These are phyloP conservation scores for Coemansia sp. DNA, from an alignment of 192 early-diverging fungal genomes.

Conservation along the genomic window DNA sequence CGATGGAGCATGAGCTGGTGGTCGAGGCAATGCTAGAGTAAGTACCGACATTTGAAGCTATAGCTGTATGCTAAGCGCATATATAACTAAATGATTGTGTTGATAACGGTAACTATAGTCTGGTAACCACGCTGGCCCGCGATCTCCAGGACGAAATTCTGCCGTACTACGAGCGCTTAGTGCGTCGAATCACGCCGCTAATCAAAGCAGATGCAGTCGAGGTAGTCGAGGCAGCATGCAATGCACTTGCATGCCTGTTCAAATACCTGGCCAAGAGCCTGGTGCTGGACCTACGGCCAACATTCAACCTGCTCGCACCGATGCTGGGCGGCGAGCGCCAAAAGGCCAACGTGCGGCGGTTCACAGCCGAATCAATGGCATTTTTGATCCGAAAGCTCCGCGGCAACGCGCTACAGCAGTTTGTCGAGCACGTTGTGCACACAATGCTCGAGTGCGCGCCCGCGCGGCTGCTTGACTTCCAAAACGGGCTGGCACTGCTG, in stretches of 20 bases:
- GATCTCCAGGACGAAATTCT: slow-evolving; percentile 93
- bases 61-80: neutral
- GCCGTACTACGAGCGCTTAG: slow-evolving; percentile 70
- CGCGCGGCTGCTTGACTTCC: slow-evolving; percentile 52
- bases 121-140: slow-evolving; percentile 77
- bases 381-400: slow-evolving; percentile 82
- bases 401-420: slow-evolving; percentile 58
- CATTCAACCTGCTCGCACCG: slow-evolving; percentile 75
- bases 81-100: neutral
- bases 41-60: slow-evolving; percentile 17
- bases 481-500: slow-evolving; percentile 76
- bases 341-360: slow-evolving; percentile 77
- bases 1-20: slow-evolving; percentile 63
- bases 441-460: slow-evolving; percentile 27
- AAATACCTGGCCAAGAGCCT: slow-evolving; percentile 81
- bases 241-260: slow-evolving; percentile 86
- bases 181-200: slow-evolving; percentile 64
- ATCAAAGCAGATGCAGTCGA: slow-evolving; percentile 68
- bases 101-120: slow-evolving; percentile 28
- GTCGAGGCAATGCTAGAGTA: slow-evolving; percentile 83
- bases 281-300: slow-evolving; percentile 64
- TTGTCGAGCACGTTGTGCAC: slow-evolving; percentile 66
- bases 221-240: slow-evolving; percentile 81
- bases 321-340: slow-evolving; percentile 68
- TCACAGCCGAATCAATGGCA: slow-evolving; percentile 89